A percentile compares a stretch with the other conserved stretches of the same genome.
Conservation (phyloP, 305 asterid species). For the Rubia balearica region DNA sequence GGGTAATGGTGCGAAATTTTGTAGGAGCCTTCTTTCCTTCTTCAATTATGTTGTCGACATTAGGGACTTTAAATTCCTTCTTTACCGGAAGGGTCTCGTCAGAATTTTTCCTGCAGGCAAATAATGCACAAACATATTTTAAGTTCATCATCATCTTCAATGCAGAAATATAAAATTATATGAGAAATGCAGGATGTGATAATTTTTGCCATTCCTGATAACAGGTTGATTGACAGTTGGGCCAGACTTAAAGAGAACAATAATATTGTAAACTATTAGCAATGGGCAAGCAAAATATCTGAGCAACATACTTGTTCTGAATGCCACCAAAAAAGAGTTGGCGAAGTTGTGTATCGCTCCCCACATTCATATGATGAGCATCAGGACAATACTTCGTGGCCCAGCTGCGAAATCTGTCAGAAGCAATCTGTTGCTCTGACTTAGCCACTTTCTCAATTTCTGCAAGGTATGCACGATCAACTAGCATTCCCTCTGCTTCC, state of each 20-base stretch:
- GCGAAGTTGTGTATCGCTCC: constrained; percentile 91
- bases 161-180: not conserved
- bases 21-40: constrained; percentile 86
- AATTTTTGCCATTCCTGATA: not conserved
- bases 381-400: constrained; percentile 81
- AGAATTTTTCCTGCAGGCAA: constrained; percentile 49
- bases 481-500: constrained; percentile 96
- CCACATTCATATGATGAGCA: constrained; percentile 82
- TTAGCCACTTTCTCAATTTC: constrained; percentile 86
- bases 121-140: constrained; percentile 19
- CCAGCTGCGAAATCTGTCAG: constrained; percentile 85
- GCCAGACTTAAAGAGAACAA: constrained; percentile 2
- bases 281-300: not conserved
- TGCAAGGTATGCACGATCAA: constrained; percentile 85
- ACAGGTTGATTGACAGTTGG: not conserved
- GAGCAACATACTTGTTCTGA: constrained; percentile 55
- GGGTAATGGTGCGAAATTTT: constrained; percentile 57
- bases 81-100: constrained; percentile 55
- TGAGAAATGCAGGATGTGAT: not conserved
- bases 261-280: not conserved
- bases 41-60: constrained; percentile 65
- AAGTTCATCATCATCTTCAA: not conserved
- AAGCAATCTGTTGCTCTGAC: constrained; percentile 77
- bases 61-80: constrained; percentile 74
- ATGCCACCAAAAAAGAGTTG: constrained; percentile 88